A percentile compares a stretch with the other conserved stretches of the same genome.
Evolutionary conservation across 2,329 filamentous ascomycete species (phyloP).

Genomic region (Colletotrichum tanaceti): DNA sequence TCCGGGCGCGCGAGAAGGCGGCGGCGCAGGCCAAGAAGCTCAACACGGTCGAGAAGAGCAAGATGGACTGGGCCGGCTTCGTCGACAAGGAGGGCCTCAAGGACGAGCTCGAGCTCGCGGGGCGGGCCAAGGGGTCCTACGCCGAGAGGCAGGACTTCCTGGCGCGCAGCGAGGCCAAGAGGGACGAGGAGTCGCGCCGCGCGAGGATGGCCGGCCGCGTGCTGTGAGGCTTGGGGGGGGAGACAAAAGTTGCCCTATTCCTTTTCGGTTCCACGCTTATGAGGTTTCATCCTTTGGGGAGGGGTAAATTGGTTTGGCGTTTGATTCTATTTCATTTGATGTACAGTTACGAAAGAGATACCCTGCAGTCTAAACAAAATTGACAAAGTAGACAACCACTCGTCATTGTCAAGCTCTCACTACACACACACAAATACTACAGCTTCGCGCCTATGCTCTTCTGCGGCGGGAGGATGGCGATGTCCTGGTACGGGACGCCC

Average conservation of each 20-base stretch:
- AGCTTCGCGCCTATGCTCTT: constrained; percentile 30
- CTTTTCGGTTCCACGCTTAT: not conserved
- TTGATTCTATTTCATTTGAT: constrained; percentile 3
- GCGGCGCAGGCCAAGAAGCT: constrained; percentile 70
- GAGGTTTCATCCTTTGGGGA: not conserved
- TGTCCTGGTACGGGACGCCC: constrained; percentile 68
- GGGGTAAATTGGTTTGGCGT: constrained; percentile 12
- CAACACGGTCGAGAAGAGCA: constrained; percentile 78
- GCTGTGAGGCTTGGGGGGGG: constrained; percentile 25
- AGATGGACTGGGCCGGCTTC: constrained; percentile 79
- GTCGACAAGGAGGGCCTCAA: constrained; percentile 78
- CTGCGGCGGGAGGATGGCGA: constrained; percentile 54
- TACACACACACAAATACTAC: not conserved
- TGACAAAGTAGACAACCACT: no score
- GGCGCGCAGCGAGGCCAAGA: constrained; percentile 70
- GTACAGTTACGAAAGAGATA: constrained; percentile 33
- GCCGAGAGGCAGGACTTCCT: constrained; percentile 73
- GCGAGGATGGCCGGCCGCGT: constrained; percentile 59
- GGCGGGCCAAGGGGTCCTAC: constrained; percentile 73
- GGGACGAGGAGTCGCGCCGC: constrained; percentile 69
- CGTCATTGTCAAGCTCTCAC: no score
- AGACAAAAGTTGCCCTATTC: not conserved
- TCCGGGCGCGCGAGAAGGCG: constrained; percentile 59
- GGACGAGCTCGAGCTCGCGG: constrained; percentile 74
- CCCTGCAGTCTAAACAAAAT: constrained; percentile 9